Evolutionary conservation across 306 rosid species (phyloP).

Genomic region (Cicer arietinum): DNA sequence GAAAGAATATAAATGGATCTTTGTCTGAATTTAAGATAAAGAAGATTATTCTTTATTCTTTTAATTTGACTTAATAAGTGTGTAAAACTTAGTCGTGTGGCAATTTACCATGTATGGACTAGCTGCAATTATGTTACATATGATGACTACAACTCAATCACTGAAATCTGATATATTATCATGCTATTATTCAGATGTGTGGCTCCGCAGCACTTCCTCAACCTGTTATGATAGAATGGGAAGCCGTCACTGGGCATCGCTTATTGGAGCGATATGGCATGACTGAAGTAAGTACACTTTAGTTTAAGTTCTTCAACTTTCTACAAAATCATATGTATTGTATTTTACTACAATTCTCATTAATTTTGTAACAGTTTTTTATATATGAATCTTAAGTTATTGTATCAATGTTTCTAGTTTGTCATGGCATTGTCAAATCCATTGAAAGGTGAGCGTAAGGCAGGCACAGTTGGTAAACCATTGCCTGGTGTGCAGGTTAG

Average conservation of each 20-base stretch:
- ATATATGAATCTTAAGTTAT: constrained; percentile 29
- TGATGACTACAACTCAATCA: constrained; percentile 21
- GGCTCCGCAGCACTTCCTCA: constrained; percentile 97
- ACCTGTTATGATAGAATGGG: constrained; percentile 93
- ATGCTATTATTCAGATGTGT: constrained; percentile 71
- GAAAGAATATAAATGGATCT: constrained; percentile 6
- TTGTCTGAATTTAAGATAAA: constrained; percentile 25
- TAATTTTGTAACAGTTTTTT: constrained; percentile 12
- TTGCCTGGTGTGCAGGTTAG: constrained; percentile 91
- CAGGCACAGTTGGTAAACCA: constrained; percentile 95
- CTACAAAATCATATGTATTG: constrained; percentile 25
- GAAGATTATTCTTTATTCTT: not conserved
- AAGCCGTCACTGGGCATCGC: constrained; percentile 81
- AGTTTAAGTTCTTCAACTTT: constrained; percentile 37
- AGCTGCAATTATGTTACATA: constrained; percentile 11
- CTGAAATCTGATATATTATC: constrained; percentile 30
- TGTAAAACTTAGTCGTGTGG: constrained; percentile 11
- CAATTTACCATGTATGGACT: constrained; percentile 9
- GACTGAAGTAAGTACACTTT: constrained; percentile 77
- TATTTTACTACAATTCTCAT: constrained; percentile 30
- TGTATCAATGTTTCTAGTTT: constrained; percentile 63
- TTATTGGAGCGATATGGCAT: constrained; percentile 95
- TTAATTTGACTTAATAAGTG: constrained; percentile 7
- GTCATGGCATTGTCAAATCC: constrained; percentile 98
- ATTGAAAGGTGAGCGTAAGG: constrained; percentile 80